phyloP scores from a whole-genome alignment of 1,139 yeast genomes.

The Debaryomycetaceae sp. region DNA sequence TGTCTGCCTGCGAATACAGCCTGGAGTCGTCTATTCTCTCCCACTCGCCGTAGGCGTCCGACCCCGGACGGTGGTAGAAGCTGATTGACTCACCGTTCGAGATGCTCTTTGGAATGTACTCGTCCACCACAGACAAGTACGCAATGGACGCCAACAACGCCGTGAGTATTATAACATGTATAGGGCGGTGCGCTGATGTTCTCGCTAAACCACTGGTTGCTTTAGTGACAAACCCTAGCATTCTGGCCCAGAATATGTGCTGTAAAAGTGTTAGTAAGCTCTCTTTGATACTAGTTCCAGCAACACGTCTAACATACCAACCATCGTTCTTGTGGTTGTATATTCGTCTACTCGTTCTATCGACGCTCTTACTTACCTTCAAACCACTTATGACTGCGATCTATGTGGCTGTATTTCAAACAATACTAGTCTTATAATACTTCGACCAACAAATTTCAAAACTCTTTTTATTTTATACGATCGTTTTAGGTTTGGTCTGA shows the following conservation, averaged over 20 bases:
- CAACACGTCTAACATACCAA: neutral
- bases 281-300: neutral
- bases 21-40: slow-evolving; percentile 29
- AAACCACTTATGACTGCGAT: neutral
- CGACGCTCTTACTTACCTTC: neutral
- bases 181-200: slow-evolving; percentile 78
- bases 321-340: no score
- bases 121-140: slow-evolving; percentile 77
- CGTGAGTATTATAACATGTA: slow-evolving; percentile 76
- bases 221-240: slow-evolving; percentile 29
- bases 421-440: no score
- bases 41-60: slow-evolving; percentile 44
- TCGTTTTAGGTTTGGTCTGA: neutral
- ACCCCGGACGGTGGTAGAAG: slow-evolving; percentile 44
- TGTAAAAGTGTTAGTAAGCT: slow-evolving; percentile 3
- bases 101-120: slow-evolving; percentile 53
- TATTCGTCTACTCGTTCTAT: neutral
- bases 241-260: slow-evolving; percentile 7
- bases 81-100: slow-evolving; percentile 14
- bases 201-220: slow-evolving; percentile 50
- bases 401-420: no score
- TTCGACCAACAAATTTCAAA: neutral
- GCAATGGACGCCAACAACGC: slow-evolving; percentile 77
- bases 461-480: neutral
- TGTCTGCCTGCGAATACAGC: slow-evolving; percentile 38